Conservation (phyloP, 192 early-diverging fungal species). For the Coemansia sp. region DNA sequence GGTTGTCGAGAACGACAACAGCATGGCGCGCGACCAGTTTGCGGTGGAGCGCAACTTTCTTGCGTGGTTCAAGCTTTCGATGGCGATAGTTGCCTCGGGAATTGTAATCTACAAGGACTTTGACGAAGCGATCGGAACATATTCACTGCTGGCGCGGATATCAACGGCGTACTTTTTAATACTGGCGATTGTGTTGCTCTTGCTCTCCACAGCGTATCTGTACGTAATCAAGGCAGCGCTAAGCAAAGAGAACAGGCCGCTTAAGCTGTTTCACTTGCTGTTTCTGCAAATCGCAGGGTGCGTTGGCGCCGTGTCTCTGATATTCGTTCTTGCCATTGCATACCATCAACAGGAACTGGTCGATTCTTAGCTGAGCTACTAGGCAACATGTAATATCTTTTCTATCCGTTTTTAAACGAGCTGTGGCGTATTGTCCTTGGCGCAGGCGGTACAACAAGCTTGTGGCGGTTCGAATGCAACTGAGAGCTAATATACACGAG, state of each 20-base stretch:
- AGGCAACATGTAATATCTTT: not conserved
- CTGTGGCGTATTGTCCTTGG: not conserved
- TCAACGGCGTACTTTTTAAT: slow-evolving; percentile 27
- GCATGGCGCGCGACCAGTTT: slow-evolving; percentile 54
- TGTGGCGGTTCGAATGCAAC: not conserved
- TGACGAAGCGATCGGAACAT: not conserved
- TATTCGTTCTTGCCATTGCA: slow-evolving; percentile 34
- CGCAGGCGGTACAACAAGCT: not conserved
- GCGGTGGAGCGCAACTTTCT: slow-evolving; percentile 50
- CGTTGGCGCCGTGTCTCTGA: slow-evolving; percentile 28
- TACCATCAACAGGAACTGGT: not conserved
- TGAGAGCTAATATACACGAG: not conserved
- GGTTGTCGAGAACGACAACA: slow-evolving; percentile 38
- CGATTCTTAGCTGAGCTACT: not conserved
- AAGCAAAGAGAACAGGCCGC: slow-evolving; percentile 19
- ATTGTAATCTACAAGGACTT: slow-evolving; percentile 23
- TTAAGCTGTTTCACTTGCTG: slow-evolving; percentile 22
- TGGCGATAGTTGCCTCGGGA: slow-evolving; percentile 27
- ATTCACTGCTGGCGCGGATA: slow-evolving; percentile 11
- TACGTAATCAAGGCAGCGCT: slow-evolving; percentile 18
- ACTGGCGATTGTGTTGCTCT: slow-evolving; percentile 21
- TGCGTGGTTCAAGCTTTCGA: slow-evolving; percentile 44
- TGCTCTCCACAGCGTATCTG: slow-evolving; percentile 26
- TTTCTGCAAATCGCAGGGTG: slow-evolving; percentile 28
- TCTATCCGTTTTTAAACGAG: not conserved